Conservation (phyloP, 345 rosid genomes). For the Aquilaria malaccensis region DNA sequence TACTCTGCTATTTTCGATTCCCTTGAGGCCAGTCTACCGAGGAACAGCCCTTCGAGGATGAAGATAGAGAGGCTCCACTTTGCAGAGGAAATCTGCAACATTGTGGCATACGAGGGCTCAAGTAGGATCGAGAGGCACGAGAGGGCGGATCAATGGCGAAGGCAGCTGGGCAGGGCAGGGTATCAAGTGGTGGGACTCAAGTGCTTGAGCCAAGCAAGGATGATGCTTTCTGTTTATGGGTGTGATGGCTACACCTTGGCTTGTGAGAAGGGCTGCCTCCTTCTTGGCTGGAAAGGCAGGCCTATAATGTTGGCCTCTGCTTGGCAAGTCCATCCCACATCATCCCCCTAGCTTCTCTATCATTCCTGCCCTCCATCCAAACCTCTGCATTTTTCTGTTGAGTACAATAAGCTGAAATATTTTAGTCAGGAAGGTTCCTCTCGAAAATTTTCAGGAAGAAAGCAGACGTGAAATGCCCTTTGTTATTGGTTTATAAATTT, state of each 20-base stretch:
- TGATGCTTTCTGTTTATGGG: slow-evolving; percentile 54
- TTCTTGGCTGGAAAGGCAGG: slow-evolving; percentile 63
- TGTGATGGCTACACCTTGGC: slow-evolving; percentile 49
- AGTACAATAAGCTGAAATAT: neutral
- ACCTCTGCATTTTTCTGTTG: too few relatives aligned
- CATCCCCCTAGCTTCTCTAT: slow-evolving; percentile 12
- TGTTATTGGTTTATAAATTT: too few relatives aligned
- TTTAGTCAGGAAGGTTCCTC: neutral
- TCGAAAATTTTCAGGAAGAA: neutral
- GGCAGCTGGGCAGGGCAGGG: slow-evolving; percentile 62
- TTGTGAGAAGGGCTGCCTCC: slow-evolving; percentile 46
- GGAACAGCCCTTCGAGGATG: slow-evolving; percentile 41
- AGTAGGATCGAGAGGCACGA: slow-evolving; percentile 54
- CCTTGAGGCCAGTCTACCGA: slow-evolving; percentile 46
- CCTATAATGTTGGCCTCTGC: slow-evolving; percentile 64
- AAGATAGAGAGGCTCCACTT: slow-evolving; percentile 49
- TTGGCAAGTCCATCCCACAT: slow-evolving; percentile 37
- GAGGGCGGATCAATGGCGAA: slow-evolving; percentile 61
- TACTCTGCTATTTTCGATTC: slow-evolving; percentile 62
- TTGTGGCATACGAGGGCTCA: slow-evolving; percentile 45
- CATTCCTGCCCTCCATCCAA: too few relatives aligned
- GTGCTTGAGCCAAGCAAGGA: slow-evolving; percentile 47
- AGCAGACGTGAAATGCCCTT: neutral
- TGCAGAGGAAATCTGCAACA: slow-evolving; percentile 50
- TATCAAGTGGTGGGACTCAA: slow-evolving; percentile 43